Conservation (phyloP, 2,329 filamentous ascomycete genomes). For the Phaeosphaeriaceae sp. region DNA sequence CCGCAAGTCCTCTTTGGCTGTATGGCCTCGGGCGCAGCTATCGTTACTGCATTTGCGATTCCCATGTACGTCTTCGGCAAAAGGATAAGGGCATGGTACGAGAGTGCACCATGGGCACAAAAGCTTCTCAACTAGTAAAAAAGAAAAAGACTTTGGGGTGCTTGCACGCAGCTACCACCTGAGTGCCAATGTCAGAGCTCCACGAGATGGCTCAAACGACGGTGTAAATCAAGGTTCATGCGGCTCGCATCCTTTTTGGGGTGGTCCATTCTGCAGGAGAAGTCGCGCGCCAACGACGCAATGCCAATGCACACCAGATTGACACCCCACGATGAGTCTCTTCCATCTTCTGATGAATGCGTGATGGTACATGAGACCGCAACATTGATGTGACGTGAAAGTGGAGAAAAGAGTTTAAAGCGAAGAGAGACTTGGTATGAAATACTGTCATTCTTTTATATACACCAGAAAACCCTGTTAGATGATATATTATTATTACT, state of each 20-base stretch:
- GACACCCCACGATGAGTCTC: not conserved
- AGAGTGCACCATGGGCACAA: constrained; percentile 12
- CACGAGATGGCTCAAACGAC: not conserved
- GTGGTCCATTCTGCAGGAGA: not conserved
- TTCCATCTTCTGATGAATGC: not conserved
- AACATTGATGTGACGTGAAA: not conserved
- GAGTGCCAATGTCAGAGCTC: no score
- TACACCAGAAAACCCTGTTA: not conserved
- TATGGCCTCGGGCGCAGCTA: constrained; percentile 9
- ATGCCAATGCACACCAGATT: not conserved
- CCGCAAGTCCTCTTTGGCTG: constrained; percentile 4
- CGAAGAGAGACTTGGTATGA: not conserved
- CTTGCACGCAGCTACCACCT: not conserved
- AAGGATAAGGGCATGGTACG: constrained; percentile 20
- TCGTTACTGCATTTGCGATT: constrained; percentile 5
- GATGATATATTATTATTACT: not conserved
- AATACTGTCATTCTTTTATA: not conserved
- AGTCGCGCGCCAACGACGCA: not conserved
- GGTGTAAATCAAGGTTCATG: not conserved
- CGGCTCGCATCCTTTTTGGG: not conserved
- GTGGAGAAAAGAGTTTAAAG: not conserved
- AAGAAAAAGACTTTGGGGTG: not conserved
- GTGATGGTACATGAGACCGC: not conserved
- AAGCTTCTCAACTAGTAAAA: constrained; percentile 11
- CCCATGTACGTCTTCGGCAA: constrained; percentile 20